These are phyloP conservation scores for Chrysosporium queenslandicum DNA, from an alignment of 2,329 filamentous ascomycete species.

Conservation along the genomic window DNA sequence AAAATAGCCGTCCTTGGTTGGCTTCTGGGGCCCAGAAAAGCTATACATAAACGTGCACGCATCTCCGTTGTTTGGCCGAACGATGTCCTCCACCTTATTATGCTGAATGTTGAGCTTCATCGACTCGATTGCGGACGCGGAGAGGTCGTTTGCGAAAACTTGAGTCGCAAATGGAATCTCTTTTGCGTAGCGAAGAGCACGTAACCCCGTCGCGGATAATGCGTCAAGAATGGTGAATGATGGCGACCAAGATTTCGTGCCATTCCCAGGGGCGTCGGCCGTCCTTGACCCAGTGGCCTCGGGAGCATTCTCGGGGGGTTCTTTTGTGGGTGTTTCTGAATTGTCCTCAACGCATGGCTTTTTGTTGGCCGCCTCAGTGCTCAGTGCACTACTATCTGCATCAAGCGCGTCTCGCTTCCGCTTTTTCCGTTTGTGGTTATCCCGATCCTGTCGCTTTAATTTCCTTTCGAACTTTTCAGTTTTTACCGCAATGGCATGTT, in stretches of 20 bases:
- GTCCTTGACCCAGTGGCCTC: slow-evolving; percentile 6
- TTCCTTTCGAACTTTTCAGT: slow-evolving; percentile 40
- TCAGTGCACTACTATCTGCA: slow-evolving; percentile 1
- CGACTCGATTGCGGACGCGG: slow-evolving; percentile 61
- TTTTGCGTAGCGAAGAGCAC: slow-evolving; percentile 80
- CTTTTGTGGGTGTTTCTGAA: slow-evolving; percentile 4
- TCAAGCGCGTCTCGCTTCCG: slow-evolving; percentile 7
- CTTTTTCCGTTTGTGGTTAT: slow-evolving; percentile 30
- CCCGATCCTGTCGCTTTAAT: slow-evolving; percentile 26
- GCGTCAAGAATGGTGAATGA: slow-evolving; percentile 84
- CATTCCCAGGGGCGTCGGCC: slow-evolving; percentile 15
- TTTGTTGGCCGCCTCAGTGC: slow-evolving; percentile 9
- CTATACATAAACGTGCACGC: slow-evolving; percentile 88
- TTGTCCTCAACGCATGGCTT: slow-evolving; percentile 6
- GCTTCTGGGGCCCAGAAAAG: slow-evolving; percentile 40
- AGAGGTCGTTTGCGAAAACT: slow-evolving; percentile 84
- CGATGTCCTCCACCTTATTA: slow-evolving; percentile 62
- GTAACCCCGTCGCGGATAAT: slow-evolving; percentile 82
- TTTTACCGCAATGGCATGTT: slow-evolving; percentile 50
- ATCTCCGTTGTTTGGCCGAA: slow-evolving; percentile 67
- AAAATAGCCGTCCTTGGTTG: slow-evolving; percentile 28
- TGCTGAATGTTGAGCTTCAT: slow-evolving; percentile 79
- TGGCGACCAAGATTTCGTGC: slow-evolving; percentile 30
- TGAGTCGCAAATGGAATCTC: slow-evolving; percentile 77
- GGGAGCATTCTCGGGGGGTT: slow-evolving; percentile 1